Percentiles rank a stretch among this genome's conserved stretches.
Evolutionary conservation across 2,329 filamentous ascomycete species (phyloP).

Genomic region (Falciphora oryzae): DNA sequence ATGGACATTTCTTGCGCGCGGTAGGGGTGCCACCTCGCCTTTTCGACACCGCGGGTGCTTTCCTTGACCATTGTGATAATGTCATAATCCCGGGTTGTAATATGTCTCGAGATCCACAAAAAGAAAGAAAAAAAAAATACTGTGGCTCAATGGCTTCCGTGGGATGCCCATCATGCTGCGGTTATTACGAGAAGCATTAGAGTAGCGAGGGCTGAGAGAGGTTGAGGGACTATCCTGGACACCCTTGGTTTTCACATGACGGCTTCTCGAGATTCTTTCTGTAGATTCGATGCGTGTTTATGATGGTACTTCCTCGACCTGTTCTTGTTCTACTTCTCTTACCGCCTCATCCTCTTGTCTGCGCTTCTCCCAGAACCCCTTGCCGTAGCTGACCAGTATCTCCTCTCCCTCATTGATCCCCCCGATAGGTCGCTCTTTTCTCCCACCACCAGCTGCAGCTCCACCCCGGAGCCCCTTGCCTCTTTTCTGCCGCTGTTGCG

Average conservation of each 20-base stretch:
- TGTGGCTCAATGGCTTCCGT: too few relatives aligned
- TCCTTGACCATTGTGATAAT: too few relatives aligned
- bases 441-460: not conserved
- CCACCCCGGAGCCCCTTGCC: not conserved
- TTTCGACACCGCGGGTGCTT: too few relatives aligned
- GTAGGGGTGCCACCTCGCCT: too few relatives aligned
- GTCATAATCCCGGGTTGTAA: too few relatives aligned
- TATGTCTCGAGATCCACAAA: too few relatives aligned
- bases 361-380: constrained; percentile 57
- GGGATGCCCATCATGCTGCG: too few relatives aligned
- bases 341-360: constrained; percentile 27
- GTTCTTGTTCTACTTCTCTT: not conserved
- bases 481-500: not conserved
- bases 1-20: too few relatives aligned
- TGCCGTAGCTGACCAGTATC: constrained; percentile 61
- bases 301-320: not conserved
- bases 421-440: constrained; percentile 4
- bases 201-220: too few relatives aligned
- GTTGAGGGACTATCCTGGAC: too few relatives aligned
- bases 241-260: not conserved
- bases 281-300: not conserved
- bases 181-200: too few relatives aligned
- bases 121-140: too few relatives aligned
- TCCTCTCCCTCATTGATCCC: constrained; percentile 54
- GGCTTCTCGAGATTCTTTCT: not conserved